Evolutionary conservation across 345 rosid species (phyloP).

Genomic region (Citrus maxima): DNA sequence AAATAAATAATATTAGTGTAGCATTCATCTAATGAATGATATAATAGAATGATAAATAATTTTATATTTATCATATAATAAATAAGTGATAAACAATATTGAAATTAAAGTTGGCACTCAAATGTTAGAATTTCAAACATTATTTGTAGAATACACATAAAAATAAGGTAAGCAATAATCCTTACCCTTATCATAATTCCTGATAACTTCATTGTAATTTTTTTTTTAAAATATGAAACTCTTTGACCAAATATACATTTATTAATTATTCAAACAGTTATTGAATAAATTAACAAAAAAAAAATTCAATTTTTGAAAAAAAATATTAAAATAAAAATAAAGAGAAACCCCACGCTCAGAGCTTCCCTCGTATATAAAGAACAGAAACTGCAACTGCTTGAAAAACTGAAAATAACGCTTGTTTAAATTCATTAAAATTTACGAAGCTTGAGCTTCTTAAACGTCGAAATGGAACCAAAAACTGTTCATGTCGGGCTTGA

Average conservation of each 20-base stretch:
- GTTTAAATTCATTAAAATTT: not conserved
- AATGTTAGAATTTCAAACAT: too few species aligned
- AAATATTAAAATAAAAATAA: not conserved
- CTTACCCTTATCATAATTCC: too few species aligned
- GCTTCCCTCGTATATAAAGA: not conserved
- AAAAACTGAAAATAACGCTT: not conserved
- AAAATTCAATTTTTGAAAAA: not conserved
- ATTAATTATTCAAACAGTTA: too few species aligned
- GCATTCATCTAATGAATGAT: too few species aligned
- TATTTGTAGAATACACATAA: rapidly evolving
- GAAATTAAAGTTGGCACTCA: rapidly evolving
- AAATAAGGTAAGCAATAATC: too few species aligned
- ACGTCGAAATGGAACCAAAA: constrained; percentile 12
- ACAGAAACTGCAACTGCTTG: not conserved
- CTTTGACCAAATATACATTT: not conserved
- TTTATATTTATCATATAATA: too few species aligned
- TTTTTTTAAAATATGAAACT: not conserved
- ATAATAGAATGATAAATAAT: too few species aligned
- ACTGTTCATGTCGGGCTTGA: constrained; percentile 29
- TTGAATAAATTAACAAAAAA: too few species aligned
- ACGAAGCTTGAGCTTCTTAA: not conserved
- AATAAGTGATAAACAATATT: rapidly evolving
- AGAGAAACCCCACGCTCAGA: not conserved
- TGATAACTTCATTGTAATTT: too few species aligned
- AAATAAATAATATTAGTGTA: too few species aligned